phyloP scores from a whole-genome alignment of 768 basidiomycete genomes.

The Strobilomyces dryophilus region DNA sequence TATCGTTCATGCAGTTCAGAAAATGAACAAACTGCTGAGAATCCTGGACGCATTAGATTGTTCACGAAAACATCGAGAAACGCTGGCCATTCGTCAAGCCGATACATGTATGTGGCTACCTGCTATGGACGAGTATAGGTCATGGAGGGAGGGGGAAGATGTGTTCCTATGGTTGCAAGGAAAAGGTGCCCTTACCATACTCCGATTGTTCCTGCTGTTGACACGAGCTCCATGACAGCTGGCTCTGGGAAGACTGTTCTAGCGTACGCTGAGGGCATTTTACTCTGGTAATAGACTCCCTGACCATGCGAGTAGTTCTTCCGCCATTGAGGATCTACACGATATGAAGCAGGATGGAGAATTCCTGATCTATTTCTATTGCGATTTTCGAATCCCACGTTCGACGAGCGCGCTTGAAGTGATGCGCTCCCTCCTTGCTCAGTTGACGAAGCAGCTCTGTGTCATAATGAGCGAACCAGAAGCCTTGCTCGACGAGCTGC shows the following conservation, averaged over 20 bases:
- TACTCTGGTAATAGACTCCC: neutral
- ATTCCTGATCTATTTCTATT: constrained; percentile 19
- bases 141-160: neutral
- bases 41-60: constrained; percentile 1
- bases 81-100: too few relatives aligned
- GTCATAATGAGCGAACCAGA: neutral
- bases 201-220: neutral
- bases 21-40: constrained; percentile 4
- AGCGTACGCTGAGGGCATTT: neutral
- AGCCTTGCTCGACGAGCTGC: constrained; percentile 4
- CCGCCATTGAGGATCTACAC: neutral
- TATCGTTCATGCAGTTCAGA: too few relatives aligned
- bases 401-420: constrained; percentile 11
- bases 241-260: neutral
- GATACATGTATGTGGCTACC: too few relatives aligned
- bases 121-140: too few relatives aligned
- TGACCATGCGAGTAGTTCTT: constrained; percentile 1
- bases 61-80: too few relatives aligned
- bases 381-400: constrained; percentile 12
- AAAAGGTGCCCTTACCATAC: neutral
- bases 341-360: neutral
- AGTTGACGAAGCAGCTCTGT: neutral
- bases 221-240: neutral
- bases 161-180: neutral
- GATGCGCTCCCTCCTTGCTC: constrained; percentile 16